These are phyloP conservation scores for Candolleomyces eurysporus DNA, from an alignment of 768 basidiomycete genomes.

Conservation along the genomic window DNA sequence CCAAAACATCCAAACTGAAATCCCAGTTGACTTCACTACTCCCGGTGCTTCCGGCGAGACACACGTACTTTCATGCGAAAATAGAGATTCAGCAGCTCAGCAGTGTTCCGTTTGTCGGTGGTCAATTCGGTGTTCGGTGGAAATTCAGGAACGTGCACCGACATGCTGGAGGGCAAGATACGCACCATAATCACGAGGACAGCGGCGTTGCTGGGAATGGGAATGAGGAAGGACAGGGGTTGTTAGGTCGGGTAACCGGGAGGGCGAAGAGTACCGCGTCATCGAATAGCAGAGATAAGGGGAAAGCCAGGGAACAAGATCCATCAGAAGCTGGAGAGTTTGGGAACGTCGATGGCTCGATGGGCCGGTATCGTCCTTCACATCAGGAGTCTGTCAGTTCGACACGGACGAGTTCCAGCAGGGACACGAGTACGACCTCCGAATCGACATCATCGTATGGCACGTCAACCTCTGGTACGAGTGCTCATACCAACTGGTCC, in stretches of 20 bases:
- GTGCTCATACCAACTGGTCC: not conserved
- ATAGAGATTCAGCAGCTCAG: constrained; percentile 65
- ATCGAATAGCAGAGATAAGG: constrained; percentile 5
- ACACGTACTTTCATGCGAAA: constrained; percentile 63
- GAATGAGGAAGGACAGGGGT: constrained; percentile 13
- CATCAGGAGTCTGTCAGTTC: not conserved
- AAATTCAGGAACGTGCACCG: constrained; percentile 58
- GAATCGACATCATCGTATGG: constrained; percentile 3
- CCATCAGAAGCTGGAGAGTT: constrained; percentile 1
- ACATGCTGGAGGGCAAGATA: not conserved
- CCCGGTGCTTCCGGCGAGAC: constrained; percentile 32
- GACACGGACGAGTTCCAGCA: not conserved
- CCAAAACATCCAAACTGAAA: constrained; percentile 8
- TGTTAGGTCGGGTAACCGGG: constrained; percentile 3
- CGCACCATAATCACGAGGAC: constrained; percentile 26
- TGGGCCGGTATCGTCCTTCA: not conserved
- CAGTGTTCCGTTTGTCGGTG: constrained; percentile 68
- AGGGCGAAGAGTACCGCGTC: not conserved
- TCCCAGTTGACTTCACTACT: constrained; percentile 3
- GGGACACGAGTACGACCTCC: not conserved
- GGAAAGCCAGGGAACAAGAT: constrained; percentile 4
- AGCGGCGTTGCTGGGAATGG: constrained; percentile 27
- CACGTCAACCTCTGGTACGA: not conserved
- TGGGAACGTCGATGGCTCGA: not conserved
- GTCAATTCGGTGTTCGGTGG: constrained; percentile 71